These are phyloP conservation scores for Mucor piriformis DNA, from an alignment of 371 early-diverging fungal genomes.

Conservation along the genomic window DNA sequence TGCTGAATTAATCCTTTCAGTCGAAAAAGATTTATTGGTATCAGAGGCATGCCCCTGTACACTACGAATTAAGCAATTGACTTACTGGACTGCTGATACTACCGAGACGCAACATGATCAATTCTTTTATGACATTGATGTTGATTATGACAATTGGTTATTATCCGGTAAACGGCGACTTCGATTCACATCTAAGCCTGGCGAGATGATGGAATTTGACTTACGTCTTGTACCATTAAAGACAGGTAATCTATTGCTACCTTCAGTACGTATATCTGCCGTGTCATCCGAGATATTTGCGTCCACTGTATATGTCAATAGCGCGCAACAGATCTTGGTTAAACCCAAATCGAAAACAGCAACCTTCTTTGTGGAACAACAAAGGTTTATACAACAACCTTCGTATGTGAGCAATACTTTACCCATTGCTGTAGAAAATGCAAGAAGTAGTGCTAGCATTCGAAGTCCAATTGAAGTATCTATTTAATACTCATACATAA, in stretches of 20 bases:
- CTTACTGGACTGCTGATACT: conserved; percentile 50
- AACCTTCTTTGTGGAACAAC: conserved; percentile 71
- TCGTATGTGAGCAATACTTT: neutral
- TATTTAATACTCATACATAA: too few relatives aligned
- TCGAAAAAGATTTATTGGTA: conserved; percentile 49
- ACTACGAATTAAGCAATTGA: conserved; percentile 59
- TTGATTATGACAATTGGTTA: conserved; percentile 73
- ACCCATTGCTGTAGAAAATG: neutral
- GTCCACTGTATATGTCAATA: conserved; percentile 64
- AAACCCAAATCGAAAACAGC: conserved; percentile 68
- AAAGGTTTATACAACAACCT: conserved; percentile 45
- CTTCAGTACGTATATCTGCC: conserved; percentile 57
- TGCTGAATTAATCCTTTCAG: conserved; percentile 57
- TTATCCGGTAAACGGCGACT: conserved; percentile 68
- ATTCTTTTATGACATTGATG: conserved; percentile 69
- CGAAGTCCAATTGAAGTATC: neutral
- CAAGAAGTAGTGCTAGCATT: neutral
- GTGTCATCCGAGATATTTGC: conserved; percentile 53
- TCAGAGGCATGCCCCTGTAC: conserved; percentile 61
- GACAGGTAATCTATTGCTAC: conserved; percentile 67
- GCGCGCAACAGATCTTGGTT: conserved; percentile 66
- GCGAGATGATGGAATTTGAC: conserved; percentile 53
- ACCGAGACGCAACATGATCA: conserved; percentile 29
- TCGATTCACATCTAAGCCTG: conserved; percentile 63
- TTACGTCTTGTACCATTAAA: conserved; percentile 67